Evolutionary conservation across 495 filamentous ascomycete species (phyloP), one percentile per base, ranked within the genome.

Genomic region (Lasiosphaeriaceae sp.): DNA sequence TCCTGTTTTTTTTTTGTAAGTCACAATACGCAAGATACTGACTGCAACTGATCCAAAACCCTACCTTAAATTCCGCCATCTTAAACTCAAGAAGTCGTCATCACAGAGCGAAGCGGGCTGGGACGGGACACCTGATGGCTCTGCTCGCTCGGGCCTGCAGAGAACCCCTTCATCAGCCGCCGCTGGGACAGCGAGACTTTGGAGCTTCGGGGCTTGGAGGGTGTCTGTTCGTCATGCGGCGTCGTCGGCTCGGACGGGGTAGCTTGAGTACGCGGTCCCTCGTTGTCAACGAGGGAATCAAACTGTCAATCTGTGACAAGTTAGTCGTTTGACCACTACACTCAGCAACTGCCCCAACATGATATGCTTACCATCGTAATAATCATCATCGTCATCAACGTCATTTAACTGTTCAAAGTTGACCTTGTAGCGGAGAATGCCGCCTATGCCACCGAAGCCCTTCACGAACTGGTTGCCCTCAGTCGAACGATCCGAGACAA

Each of bases 401-500:
- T 98, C 95, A 66, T 88, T 89, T 71, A 98, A 83, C 73, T 98
- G 95, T 77, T 98, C 94, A 79, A 98, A 98, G 80, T 98, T 98
- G 79, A 98, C 89, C 79, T 97, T 97, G 85, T 98, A 98, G 59
- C 94, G 90, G 68, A 98, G 86, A 64, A 98, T 86, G 47, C 93
- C 93, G 56, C 94, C 94, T 63, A 98, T 95, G 66, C 94, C 94
- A 86, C 94, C 94, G 68, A 98, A 98, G 54, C 94, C 94, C 77
- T 96, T 97, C 65, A 98, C 94, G 77, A 98, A 98, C 78, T 98
- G 94, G 75, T 98, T 98, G 68, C 94, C 94, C 73, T 98, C 94
- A 60, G 88, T 91, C 37, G 92, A 96, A 35, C 91, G 86, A 70
- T 98, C 94, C 21, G 93, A 97, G 34, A 98, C 95, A 62, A 98